Conservation (phyloP, 345 rosid species). For the Hypericum androsaemum region DNA sequence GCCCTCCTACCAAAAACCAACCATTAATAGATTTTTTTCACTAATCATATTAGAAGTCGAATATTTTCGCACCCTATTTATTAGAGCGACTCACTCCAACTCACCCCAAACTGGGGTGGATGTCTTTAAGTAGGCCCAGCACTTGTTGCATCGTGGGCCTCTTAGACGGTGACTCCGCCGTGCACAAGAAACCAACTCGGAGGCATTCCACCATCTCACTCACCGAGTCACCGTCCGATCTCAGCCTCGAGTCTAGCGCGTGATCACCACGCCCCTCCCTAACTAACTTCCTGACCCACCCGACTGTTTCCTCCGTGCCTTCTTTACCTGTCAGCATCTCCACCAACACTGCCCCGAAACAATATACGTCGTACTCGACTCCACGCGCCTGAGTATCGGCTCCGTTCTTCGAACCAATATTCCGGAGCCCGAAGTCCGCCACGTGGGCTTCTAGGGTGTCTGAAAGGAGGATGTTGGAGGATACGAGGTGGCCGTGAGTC, state of each 20-base stretch:
- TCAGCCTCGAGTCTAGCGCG: constrained; percentile 56
- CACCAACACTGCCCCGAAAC: constrained; percentile 61
- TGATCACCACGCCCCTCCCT: constrained; percentile 53
- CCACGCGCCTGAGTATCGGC: neutral
- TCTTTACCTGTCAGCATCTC: constrained; percentile 65
- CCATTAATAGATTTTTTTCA: too few relatives aligned
- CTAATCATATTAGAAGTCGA: too few relatives aligned
- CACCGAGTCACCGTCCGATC: constrained; percentile 39
- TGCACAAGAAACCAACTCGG: constrained; percentile 69
- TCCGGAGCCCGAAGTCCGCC: constrained; percentile 57
- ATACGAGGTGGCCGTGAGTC: constrained; percentile 66
- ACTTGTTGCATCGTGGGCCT: constrained; percentile 94
- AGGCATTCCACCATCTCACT: constrained; percentile 75
- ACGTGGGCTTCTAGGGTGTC: constrained; percentile 68
- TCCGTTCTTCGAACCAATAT: constrained; percentile 10
- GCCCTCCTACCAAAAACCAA: neutral
- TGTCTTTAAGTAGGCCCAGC: constrained; percentile 73
- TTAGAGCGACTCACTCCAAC: neutral
- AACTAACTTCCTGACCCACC: constrained; percentile 45
- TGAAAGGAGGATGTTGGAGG: constrained; percentile 65
- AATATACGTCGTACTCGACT: constrained; percentile 48
- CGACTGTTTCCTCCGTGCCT: constrained; percentile 47
- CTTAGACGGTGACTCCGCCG: constrained; percentile 67
- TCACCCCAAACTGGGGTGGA: constrained; percentile 25
- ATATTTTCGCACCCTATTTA: too few relatives aligned